These are phyloP conservation scores for Aspergillus terreus DNA, from an alignment of 2,329 filamentous ascomycete species.

Conservation along the genomic window DNA sequence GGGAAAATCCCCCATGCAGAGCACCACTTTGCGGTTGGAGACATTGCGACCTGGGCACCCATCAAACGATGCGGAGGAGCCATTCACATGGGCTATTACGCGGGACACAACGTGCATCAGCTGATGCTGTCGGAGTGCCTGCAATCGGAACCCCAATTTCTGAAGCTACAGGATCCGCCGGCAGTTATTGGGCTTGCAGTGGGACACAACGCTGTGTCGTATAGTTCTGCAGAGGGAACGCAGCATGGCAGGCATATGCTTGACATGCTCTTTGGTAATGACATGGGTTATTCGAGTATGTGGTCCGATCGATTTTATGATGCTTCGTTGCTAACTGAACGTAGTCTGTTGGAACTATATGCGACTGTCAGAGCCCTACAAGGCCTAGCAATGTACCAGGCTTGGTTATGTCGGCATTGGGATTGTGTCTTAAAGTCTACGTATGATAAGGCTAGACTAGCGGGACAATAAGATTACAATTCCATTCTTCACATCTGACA, in stretches of 20 bases:
- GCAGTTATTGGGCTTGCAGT: slow-evolving; percentile 69
- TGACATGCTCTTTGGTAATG: slow-evolving; percentile 61
- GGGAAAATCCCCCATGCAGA: slow-evolving; percentile 53
- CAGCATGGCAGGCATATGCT: slow-evolving; percentile 11
- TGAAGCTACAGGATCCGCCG: slow-evolving; percentile 52
- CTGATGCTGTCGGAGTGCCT: slow-evolving; percentile 48
- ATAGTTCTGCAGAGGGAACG: slow-evolving; percentile 55
- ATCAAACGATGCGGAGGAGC: slow-evolving; percentile 77
- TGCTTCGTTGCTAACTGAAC: slow-evolving; percentile 1
- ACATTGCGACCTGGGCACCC: slow-evolving; percentile 67
- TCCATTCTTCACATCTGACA: too few species aligned
- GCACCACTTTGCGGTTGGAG: slow-evolving; percentile 66
- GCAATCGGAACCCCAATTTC: slow-evolving; percentile 43
- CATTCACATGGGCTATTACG: slow-evolving; percentile 68
- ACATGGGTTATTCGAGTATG: slow-evolving; percentile 63
- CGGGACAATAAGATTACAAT: too few species aligned
- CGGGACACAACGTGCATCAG: slow-evolving; percentile 65
- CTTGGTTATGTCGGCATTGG: not conserved
- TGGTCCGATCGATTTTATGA: slow-evolving; percentile 16
- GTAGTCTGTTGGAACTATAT: slow-evolving; percentile 57
- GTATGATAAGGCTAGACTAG: too few species aligned
- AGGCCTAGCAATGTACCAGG: slow-evolving; percentile 7
- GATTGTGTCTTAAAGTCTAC: not conserved
- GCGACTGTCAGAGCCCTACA: slow-evolving; percentile 39
- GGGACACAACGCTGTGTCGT: slow-evolving; percentile 65